These are phyloP conservation scores for Aspergillus persii DNA, from an alignment of 2,329 filamentous ascomycete species.

Conservation along the genomic window DNA sequence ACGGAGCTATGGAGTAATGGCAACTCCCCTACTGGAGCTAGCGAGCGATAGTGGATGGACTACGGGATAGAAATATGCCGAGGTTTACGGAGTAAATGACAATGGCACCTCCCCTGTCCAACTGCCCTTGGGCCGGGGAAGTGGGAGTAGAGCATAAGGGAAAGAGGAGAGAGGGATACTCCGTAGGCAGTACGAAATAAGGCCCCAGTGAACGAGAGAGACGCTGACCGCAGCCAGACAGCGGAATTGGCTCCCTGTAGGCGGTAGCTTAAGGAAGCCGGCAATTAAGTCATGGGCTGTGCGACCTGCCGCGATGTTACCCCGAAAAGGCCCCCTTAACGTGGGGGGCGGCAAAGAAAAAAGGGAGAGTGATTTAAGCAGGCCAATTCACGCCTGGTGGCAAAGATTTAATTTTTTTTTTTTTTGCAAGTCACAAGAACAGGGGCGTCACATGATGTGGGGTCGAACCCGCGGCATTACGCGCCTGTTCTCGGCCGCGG, in stretches of 20 bases:
- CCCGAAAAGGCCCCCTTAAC: slow-evolving; percentile 1
- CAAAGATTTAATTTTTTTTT: slow-evolving; percentile 1
- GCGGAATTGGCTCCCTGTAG: too few species aligned
- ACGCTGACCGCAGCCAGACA: neutral
- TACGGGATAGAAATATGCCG: neutral
- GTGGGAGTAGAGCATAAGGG: too few species aligned
- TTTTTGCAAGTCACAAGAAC: slow-evolving; percentile 21
- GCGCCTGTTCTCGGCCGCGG: neutral
- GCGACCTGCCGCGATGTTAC: slow-evolving; percentile 1
- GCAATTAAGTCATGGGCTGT: neutral
- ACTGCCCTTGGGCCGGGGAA: neutral
- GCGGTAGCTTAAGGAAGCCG: neutral
- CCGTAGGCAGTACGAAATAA: neutral
- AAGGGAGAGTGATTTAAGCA: neutral
- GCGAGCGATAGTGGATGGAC: neutral
- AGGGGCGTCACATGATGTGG: slow-evolving; percentile 23
- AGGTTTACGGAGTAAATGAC: neutral
- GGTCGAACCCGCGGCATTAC: slow-evolving; percentile 15
- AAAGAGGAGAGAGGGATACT: too few species aligned
- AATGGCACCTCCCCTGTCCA: too few species aligned
- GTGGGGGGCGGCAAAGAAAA: slow-evolving; percentile 7
- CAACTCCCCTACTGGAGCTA: neutral
- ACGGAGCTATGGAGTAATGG: neutral
- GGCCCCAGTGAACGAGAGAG: neutral
- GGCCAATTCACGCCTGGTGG: slow-evolving; percentile 3